Evolutionary conservation across 2,329 filamentous ascomycete genomes (phyloP).

Genomic region (Periconia sp.): DNA sequence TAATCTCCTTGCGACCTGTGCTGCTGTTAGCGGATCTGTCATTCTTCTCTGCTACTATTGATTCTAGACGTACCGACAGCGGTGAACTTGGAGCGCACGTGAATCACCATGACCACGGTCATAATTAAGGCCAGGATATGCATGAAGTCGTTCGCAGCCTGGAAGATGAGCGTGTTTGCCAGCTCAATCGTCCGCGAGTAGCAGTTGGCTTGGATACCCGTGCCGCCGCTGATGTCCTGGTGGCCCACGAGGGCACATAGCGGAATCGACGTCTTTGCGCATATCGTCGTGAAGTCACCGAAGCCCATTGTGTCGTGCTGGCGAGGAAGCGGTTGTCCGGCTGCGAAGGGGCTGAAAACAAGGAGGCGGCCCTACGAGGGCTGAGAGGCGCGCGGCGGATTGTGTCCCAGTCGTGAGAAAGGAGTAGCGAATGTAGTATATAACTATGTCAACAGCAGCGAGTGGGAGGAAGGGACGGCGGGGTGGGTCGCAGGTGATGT

Average conservation of each 20-base stretch:
- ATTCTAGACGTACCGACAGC: slow-evolving; percentile 75
- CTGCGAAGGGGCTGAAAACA: neutral
- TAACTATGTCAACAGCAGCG: neutral
- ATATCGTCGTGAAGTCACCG: slow-evolving; percentile 88
- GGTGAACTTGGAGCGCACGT: slow-evolving; percentile 96
- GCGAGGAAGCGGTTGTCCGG: neutral
- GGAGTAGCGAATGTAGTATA: neutral
- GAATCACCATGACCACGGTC: slow-evolving; percentile 97
- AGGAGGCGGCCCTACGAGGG: neutral
- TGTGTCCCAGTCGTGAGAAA: neutral
- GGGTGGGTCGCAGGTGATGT: slow-evolving; percentile 22
- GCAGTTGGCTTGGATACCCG: slow-evolving; percentile 87
- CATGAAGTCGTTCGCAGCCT: slow-evolving; percentile 87
- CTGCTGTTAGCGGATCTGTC: slow-evolving; percentile 22
- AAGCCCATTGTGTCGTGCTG: slow-evolving; percentile 69
- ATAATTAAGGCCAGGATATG: slow-evolving; percentile 90
- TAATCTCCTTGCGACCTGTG: slow-evolving; percentile 71
- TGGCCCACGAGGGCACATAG: slow-evolving; percentile 86
- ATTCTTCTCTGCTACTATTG: neutral
- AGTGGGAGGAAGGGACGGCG: slow-evolving; percentile 27
- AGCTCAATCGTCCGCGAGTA: slow-evolving; percentile 94
- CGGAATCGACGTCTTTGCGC: slow-evolving; percentile 82
- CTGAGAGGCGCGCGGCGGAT: neutral
- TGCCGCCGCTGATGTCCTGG: slow-evolving; percentile 68
- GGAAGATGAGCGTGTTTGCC: slow-evolving; percentile 98